Evolutionary conservation across 495 filamentous ascomycete genomes (phyloP), one percentile per base, ranked within the genome.

Genomic region (Penicillium steckii): DNA sequence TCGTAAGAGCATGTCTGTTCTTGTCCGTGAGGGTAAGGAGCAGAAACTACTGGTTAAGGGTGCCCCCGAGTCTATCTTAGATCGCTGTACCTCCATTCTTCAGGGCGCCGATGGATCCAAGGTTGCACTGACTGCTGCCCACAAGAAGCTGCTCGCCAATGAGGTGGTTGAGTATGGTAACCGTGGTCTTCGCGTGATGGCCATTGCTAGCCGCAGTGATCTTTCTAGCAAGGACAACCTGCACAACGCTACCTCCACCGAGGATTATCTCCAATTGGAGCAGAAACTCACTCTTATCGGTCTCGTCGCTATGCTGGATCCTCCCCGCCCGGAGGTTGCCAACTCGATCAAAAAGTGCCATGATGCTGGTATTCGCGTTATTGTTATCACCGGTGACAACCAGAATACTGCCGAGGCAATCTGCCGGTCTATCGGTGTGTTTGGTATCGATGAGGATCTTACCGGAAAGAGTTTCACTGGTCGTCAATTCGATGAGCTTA

Each of bases 331-430:
- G n/a, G 95, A 99, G 69, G 95, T 97, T 17, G 79, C 86, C 37
- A 80, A 75, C 35, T 90, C 94, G 21, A 96, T 99, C 63, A 77
- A 78, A 61, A 89, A 91, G 68, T 97, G 95, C 69, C 87, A 85
- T 58, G 85, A 88, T 49, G 95, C 95, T 57, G 95, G 95, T 55
- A 96, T 99, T 59, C 87, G 95, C 29, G 92, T 99, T 27, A 87
- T 99, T 60, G 95, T 99, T 41, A 96, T 99, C 65, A 99, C 95
- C 25, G 95, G 95, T 58, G 95, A 99, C 71, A 97, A 96, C 69
- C 91, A 86, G 60, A 94, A 93, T 74, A 99, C 95, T 0, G 95
- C 95, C 6, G 95, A 99, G 71, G 92, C 90, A 33, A 96, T 99
- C 63, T 97, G 95, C 73, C 89, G 93, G 46, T 88, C 94, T 63